Percentiles rank a stretch among this genome's conserved stretches.
These are phyloP conservation scores for Tetraselmis chui DNA, from an alignment of 139 green algal genomes.

Conservation along the genomic window DNA sequence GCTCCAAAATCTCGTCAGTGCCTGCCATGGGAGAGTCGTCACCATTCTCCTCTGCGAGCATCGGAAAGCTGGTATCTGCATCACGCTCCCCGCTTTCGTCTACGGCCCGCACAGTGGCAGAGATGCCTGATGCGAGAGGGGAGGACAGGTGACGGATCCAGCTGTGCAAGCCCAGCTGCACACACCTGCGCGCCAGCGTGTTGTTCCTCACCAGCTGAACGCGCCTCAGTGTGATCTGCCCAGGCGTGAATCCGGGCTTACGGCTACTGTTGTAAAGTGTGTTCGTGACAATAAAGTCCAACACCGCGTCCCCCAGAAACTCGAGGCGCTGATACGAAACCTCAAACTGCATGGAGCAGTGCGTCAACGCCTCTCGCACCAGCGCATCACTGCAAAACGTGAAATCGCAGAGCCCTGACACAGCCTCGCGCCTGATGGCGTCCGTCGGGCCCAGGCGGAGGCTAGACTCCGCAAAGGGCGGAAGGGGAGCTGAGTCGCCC, in stretches of 20 bases:
- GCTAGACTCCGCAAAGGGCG: neutral
- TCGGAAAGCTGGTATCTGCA: too few relatives aligned
- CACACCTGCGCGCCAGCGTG: neutral
- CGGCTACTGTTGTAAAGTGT: constrained; percentile 9
- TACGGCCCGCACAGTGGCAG: constrained; percentile 9
- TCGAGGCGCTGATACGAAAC: constrained; percentile 41
- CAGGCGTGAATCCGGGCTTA: neutral
- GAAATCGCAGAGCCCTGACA: constrained; percentile 8
- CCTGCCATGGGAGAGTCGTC: too few relatives aligned
- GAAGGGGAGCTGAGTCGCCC: neutral
- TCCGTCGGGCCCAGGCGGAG: neutral
- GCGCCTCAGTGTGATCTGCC: constrained; percentile 7
- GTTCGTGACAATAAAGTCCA: constrained; percentile 28
- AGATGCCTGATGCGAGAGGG: neutral
- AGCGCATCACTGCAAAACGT: constrained; percentile 20
- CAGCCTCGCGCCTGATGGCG: neutral
- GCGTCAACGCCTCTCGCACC: constrained; percentile 36
- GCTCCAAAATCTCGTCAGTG: too few relatives aligned
- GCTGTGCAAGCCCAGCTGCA: neutral
- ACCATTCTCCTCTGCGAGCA: too few relatives aligned
- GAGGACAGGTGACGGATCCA: constrained; percentile 12
- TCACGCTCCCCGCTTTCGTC: neutral
- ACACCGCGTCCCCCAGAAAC: constrained; percentile 41
- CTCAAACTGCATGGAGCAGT: constrained; percentile 30
- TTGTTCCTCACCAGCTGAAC: constrained; percentile 8